Evolutionary conservation across 192 early-diverging fungal genomes (phyloP), one percentile per base, ranked within the genome.

Genomic region (Coemansia sp.): DNA sequence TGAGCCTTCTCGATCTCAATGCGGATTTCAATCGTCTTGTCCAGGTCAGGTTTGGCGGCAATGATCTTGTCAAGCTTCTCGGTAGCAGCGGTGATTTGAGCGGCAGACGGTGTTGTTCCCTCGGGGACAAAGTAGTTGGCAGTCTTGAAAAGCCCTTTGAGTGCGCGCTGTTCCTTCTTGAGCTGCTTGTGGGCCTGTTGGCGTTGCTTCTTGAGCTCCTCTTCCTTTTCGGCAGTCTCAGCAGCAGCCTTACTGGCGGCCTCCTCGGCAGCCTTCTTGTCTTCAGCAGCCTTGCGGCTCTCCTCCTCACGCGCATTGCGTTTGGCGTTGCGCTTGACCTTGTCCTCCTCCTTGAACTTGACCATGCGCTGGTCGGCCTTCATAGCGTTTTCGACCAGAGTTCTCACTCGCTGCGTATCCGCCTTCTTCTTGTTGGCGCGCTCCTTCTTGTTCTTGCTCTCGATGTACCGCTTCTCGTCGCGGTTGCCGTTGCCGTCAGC

Each of bases 351-450:
- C 77, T 91, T 93, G 89, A 94, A 97, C 43, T 84, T 66, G 60
- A 84, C 85, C 84, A 98, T 94, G 64, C 98, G 92, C 55, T 96
- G 96, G 81, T 99, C 98, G 36, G 87, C 48, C 67, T 85, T 84
- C 60, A 96, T 72, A 44, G 94, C 94, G 35, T 89, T 86, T 68
- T 96, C 95, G 39, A 97, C 94, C 61, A 98, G 80, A 53, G 87
- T 87, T 73, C 88, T 89, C 26, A 98, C 71, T 68, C 98, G 90
- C 66, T 90, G 86, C 76, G 89, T 96, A 85, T 99, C 98, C 78
- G 98, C 95, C 88, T 98, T 99, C 92, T 99, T 99, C 66, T 86
- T 87, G 72, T 91, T 89, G 46, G 91, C 87, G 45, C 98, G 90
- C 77, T 92, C 91, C 78, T 93, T 91, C 80, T 88, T 87, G 90